phyloP scores from a whole-genome alignment of 306 rosid species.

The Dryas drummondii region DNA sequence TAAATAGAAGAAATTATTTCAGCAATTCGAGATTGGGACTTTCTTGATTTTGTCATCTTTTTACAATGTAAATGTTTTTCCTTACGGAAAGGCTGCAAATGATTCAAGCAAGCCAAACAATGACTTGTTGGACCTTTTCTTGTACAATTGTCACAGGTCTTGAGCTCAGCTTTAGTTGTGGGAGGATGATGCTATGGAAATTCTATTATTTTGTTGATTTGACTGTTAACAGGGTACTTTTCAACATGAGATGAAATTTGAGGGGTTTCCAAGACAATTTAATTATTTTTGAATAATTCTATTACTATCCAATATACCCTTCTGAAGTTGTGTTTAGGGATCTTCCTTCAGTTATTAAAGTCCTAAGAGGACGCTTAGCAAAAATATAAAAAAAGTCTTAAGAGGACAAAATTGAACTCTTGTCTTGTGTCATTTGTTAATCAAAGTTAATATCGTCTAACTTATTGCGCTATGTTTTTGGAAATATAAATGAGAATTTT shows the following conservation, averaged over 20 bases:
- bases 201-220: background rate
- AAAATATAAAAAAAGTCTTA: no score
- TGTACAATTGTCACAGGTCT: background rate
- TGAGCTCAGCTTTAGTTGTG: background rate
- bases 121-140: background rate
- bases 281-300: background rate
- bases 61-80: background rate
- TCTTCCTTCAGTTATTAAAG: background rate
- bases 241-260: background rate
- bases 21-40: background rate
- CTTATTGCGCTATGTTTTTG: background rate
- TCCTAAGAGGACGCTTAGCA: no score
- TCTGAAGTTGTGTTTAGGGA: background rate
- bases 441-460: background rate
- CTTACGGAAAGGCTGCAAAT: background rate
- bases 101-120: background rate
- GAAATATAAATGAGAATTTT: no score
- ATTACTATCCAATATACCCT: background rate
- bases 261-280: background rate
- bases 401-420: background rate
- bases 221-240: background rate
- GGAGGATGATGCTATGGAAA: background rate
- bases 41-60: background rate
- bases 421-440: background rate
- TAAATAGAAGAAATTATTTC: background rate